Percentiles rank a stretch among this genome's conserved stretches.
Conservation (phyloP, 2,329 filamentous ascomycete genomes). For the Cordyceps militaris region DNA sequence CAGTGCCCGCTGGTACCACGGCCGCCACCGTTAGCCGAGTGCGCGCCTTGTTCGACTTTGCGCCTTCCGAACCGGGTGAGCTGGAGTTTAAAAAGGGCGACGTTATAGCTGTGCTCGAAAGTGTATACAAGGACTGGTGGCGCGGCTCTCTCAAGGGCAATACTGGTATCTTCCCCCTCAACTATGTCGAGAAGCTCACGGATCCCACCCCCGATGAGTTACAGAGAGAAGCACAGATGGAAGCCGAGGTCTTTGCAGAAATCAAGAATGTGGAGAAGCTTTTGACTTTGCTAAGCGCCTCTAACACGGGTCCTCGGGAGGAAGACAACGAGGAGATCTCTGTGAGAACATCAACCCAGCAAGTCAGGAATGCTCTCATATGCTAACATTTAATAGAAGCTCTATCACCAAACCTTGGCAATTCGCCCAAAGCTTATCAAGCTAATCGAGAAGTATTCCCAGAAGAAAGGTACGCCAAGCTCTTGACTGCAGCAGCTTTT, state of each 20-base stretch:
- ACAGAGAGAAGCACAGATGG: slow-evolving; percentile 93
- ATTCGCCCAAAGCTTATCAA: slow-evolving; percentile 97
- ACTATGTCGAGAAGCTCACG: slow-evolving; percentile 95
- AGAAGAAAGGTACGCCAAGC: slow-evolving; percentile 76
- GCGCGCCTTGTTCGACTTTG: slow-evolving; percentile 88
- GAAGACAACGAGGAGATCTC: slow-evolving; percentile 98
- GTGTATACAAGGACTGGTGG: slow-evolving; percentile 99
- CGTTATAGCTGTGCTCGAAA: slow-evolving; percentile 93
- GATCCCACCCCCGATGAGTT: slow-evolving; percentile 93
- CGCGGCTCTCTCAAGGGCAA: slow-evolving; percentile 89
- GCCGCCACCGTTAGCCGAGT: slow-evolving; percentile 94
- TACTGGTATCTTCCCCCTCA: slow-evolving; percentile 95
- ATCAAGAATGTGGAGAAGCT: slow-evolving; percentile 62
- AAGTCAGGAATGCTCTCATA: background rate
- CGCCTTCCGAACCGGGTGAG: slow-evolving; percentile 87
- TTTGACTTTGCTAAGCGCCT: slow-evolving; percentile 83
- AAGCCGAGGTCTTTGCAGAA: slow-evolving; percentile 61
- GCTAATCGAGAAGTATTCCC: slow-evolving; percentile 96
- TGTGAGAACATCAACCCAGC: slow-evolving; percentile 31
- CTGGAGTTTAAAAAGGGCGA: slow-evolving; percentile 95
- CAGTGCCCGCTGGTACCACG: slow-evolving; percentile 75
- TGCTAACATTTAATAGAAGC: slow-evolving; percentile 46
- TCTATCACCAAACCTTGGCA: slow-evolving; percentile 86
- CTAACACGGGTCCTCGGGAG: slow-evolving; percentile 68
- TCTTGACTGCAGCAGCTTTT: background rate